These are phyloP conservation scores for Plasmodium coatneyi DNA, from an alignment of 169 alveolate species.

Conservation along the genomic window DNA sequence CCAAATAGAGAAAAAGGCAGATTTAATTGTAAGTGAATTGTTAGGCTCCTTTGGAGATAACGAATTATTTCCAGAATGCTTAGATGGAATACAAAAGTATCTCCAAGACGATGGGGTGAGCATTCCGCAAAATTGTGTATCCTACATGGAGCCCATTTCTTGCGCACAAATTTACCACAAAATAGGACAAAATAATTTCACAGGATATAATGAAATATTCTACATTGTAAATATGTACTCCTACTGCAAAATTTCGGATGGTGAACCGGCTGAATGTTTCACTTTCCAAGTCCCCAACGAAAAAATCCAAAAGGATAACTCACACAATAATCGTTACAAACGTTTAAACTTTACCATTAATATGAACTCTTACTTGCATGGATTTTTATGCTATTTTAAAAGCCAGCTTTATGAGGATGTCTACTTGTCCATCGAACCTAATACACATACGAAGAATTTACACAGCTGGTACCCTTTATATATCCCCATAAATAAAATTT, in stretches of 20 bases:
- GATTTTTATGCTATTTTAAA: conserved; percentile 84
- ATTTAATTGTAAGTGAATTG: conserved; percentile 83
- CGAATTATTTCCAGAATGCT: conserved; percentile 86
- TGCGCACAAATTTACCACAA: conserved; percentile 81
- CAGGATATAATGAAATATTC: conserved; percentile 69
- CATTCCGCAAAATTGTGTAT: conserved; percentile 81
- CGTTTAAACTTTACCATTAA: conserved; percentile 75
- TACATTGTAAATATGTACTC: conserved; percentile 67
- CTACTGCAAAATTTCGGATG: conserved; percentile 75
- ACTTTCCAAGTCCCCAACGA: conserved; percentile 24
- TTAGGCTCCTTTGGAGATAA: conserved; percentile 87
- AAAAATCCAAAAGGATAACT: conserved; percentile 11
- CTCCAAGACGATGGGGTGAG: conserved; percentile 71
- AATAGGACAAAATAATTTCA: conserved; percentile 74
- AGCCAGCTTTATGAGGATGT: conserved; percentile 77
- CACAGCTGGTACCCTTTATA: conserved; percentile 86
- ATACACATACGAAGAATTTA: conserved; percentile 60
- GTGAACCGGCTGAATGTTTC: conserved; percentile 74
- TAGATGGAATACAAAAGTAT: conserved; percentile 81
- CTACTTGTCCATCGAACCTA: conserved; percentile 81
- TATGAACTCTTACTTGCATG: conserved; percentile 79
- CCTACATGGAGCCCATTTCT: conserved; percentile 82
- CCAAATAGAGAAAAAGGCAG: conserved; percentile 77
- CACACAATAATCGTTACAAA: conserved; percentile 78
- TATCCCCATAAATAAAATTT: conserved; percentile 79